These are phyloP conservation scores for Penstemon davidsonii DNA, from an alignment of 257 asterid species.

Conservation along the genomic window DNA sequence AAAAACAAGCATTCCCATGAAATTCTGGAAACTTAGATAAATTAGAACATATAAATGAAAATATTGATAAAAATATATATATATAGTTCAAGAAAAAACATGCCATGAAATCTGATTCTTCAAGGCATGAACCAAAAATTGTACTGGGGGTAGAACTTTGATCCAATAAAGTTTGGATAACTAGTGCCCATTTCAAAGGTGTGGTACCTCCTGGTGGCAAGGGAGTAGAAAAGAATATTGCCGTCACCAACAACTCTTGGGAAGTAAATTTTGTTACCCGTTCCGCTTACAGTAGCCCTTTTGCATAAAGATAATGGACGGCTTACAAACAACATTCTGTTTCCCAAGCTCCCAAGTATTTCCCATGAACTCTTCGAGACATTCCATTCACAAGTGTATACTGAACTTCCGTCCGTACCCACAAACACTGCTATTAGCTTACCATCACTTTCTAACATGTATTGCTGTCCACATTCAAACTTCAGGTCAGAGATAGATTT, in stretches of 20 bases:
- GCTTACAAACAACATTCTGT: conserved; percentile 14
- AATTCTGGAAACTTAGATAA: too few relatives aligned
- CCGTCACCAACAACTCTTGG: not conserved
- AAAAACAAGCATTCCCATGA: too few relatives aligned
- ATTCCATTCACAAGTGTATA: conserved; percentile 1
- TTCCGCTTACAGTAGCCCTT: conserved; percentile 12
- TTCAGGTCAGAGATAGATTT: not conserved
- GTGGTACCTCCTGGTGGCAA: not conserved
- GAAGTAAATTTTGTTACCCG: not conserved
- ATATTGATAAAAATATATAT: too few relatives aligned
- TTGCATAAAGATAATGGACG: conserved; percentile 1
- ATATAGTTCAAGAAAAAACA: too few relatives aligned
- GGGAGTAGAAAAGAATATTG: not conserved
- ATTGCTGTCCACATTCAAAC: not conserved
- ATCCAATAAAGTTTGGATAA: not conserved
- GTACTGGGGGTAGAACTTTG: not conserved
- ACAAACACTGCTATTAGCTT: conserved; percentile 9
- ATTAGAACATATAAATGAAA: too few relatives aligned
- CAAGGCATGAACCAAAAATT: not conserved
- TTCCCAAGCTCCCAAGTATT: not conserved
- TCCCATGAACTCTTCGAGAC: conserved; percentile 5
- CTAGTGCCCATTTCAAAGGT: not conserved
- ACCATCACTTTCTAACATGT: conserved; percentile 8
- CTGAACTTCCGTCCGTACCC: not conserved
- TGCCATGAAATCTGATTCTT: too few relatives aligned